Conservation (phyloP, 2,329 filamentous ascomycete species). For the Knoxdaviesia capensis region DNA sequence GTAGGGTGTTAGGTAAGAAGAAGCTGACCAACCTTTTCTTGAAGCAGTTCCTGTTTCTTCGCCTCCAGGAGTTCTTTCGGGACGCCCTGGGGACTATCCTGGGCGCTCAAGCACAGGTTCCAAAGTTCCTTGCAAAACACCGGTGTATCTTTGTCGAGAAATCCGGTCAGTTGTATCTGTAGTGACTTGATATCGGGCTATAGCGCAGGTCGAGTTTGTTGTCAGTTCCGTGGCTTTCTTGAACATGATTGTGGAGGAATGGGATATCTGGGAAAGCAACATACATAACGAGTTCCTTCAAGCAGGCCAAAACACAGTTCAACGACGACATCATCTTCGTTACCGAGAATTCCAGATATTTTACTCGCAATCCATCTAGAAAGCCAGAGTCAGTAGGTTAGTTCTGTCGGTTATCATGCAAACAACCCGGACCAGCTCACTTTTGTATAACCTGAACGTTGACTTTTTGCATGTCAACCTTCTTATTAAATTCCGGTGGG, state of each 20-base stretch:
- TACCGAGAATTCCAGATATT: conserved; percentile 73
- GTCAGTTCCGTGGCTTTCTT: neutral
- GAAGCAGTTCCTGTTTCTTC: conserved; percentile 85
- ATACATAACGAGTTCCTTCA: conserved; percentile 58
- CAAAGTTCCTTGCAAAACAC: conserved; percentile 86
- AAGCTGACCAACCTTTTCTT: conserved; percentile 55
- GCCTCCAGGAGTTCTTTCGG: conserved; percentile 88
- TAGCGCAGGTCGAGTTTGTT: conserved; percentile 1
- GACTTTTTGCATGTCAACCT: conserved; percentile 95
- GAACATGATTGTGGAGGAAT: neutral
- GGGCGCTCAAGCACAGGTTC: conserved; percentile 78
- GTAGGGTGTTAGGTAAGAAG: neutral
- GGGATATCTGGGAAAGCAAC: conserved; percentile 13
- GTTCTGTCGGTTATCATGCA: neutral
- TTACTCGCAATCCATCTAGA: conserved; percentile 79
- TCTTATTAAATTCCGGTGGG: conserved; percentile 77
- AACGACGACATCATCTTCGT: conserved; percentile 88
- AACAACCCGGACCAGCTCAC: conserved; percentile 24
- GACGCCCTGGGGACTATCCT: conserved; percentile 72
- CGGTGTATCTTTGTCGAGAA: conserved; percentile 80
- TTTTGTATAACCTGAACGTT: conserved; percentile 97
- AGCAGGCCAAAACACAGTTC: conserved; percentile 56
- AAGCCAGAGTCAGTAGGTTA: conserved; percentile 1
- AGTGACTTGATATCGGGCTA: conserved; percentile 91
- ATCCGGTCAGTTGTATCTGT: conserved; percentile 87